Percentiles rank a stretch among this genome's conserved stretches.
Evolutionary conservation across 2,329 filamentous ascomycete species (phyloP).

Genomic region (Stachybotrys chlorohalonatus): DNA sequence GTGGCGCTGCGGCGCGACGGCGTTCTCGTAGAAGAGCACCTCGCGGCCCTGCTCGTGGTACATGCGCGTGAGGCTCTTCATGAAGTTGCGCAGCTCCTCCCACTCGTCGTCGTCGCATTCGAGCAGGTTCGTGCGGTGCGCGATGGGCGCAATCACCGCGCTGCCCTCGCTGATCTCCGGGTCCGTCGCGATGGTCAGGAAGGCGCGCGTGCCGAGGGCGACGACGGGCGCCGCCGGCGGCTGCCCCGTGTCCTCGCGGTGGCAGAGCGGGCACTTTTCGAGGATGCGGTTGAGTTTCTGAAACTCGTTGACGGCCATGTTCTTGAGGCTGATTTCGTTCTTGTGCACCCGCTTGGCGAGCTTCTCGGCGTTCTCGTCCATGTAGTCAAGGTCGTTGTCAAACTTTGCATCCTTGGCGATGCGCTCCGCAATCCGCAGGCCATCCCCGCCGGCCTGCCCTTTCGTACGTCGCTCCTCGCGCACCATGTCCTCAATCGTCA

Average conservation of each 20-base stretch:
- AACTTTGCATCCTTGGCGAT: slow-evolving; percentile 93
- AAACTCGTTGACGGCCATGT: slow-evolving; percentile 77
- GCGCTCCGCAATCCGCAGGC: slow-evolving; percentile 73
- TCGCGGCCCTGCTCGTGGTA: slow-evolving; percentile 90
- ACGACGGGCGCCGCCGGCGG: slow-evolving; percentile 79
- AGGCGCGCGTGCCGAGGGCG: slow-evolving; percentile 77
- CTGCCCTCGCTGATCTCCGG: slow-evolving; percentile 79
- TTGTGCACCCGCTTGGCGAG: slow-evolving; percentile 82
- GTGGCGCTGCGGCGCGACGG: slow-evolving; percentile 67
- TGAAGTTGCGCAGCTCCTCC: slow-evolving; percentile 98
- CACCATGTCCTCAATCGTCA: slow-evolving; percentile 95
- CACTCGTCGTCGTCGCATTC: slow-evolving; percentile 99
- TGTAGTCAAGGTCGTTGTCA: slow-evolving; percentile 87
- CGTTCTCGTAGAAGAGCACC: slow-evolving; percentile 97
- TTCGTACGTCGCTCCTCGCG: slow-evolving; percentile 83
- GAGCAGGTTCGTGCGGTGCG: slow-evolving; percentile 82
- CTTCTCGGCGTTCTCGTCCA: slow-evolving; percentile 92
- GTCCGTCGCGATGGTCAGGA: slow-evolving; percentile 79
- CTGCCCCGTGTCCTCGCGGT: slow-evolving; percentile 70
- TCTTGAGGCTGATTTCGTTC: slow-evolving; percentile 80
- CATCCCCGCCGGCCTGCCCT: slow-evolving; percentile 69
- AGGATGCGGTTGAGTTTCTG: slow-evolving; percentile 82
- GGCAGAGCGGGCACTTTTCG: slow-evolving; percentile 81
- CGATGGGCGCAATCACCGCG: slow-evolving; percentile 79
- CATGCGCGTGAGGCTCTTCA: slow-evolving; percentile 90